Conservation (phyloP, 352 stramenopile genomes). For the Discostella stelligera region DNA sequence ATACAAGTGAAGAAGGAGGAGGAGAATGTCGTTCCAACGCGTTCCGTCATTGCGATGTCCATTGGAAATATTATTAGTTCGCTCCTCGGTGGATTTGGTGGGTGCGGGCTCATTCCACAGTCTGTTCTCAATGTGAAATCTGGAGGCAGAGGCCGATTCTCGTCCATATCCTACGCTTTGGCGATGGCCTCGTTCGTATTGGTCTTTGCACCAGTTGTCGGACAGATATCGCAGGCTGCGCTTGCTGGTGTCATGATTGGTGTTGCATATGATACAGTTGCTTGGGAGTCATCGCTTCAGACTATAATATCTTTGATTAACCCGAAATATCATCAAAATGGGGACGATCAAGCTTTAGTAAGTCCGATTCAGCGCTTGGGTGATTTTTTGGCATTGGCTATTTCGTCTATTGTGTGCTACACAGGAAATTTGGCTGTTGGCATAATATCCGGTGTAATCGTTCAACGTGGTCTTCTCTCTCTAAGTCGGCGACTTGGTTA, state of each 20-base stretch:
- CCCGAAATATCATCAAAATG: slow-evolving; percentile 24
- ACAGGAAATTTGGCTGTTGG: slow-evolving; percentile 46
- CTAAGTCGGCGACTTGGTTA: slow-evolving; percentile 13
- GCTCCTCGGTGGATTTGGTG: slow-evolving; percentile 48
- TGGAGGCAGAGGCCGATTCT: slow-evolving; percentile 35
- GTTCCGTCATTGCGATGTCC: slow-evolving; percentile 42
- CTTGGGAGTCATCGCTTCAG: slow-evolving; percentile 30
- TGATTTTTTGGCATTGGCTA: slow-evolving; percentile 24
- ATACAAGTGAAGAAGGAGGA: slow-evolving; percentile 24
- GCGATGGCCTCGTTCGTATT: slow-evolving; percentile 46
- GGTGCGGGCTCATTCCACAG: slow-evolving; percentile 49
- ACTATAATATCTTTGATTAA: slow-evolving; percentile 30
- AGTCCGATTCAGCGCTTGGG: slow-evolving; percentile 20
- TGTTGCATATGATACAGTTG: slow-evolving; percentile 47
- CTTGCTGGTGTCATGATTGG: slow-evolving; percentile 49
- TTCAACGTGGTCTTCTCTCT: slow-evolving; percentile 33
- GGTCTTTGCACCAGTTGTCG: slow-evolving; percentile 40
- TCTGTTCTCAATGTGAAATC: slow-evolving; percentile 52
- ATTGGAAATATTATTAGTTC: slow-evolving; percentile 34
- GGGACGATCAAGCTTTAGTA: slow-evolving; percentile 1
- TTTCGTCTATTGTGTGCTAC: slow-evolving; percentile 42
- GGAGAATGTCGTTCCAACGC: slow-evolving; percentile 13
- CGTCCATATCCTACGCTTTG: slow-evolving; percentile 43
- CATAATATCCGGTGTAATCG: slow-evolving; percentile 39
- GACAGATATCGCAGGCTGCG: slow-evolving; percentile 37